Evolutionary conservation across 2,329 filamentous ascomycete genomes (phyloP).

Genomic region (Colletotrichum agaves): DNA sequence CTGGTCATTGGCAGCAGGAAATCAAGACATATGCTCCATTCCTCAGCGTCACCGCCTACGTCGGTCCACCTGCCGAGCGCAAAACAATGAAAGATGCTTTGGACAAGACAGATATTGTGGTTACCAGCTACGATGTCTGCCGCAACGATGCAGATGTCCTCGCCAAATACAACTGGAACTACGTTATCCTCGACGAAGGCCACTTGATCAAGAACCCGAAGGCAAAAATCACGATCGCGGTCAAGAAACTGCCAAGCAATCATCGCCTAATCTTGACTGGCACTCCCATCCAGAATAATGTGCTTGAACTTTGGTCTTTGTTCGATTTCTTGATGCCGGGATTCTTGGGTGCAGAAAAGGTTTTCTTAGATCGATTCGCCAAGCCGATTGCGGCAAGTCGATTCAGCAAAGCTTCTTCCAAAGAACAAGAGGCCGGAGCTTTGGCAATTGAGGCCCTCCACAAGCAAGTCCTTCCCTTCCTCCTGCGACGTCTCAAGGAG

Average conservation of each 20-base stretch:
- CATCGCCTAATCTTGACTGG: constrained; percentile 96
- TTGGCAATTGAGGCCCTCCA: constrained; percentile 97
- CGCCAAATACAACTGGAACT: constrained; percentile 90
- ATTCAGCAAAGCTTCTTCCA: constrained; percentile 96
- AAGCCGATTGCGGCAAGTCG: constrained; percentile 95
- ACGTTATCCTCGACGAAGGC: constrained; percentile 95
- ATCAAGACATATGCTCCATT: constrained; percentile 96
- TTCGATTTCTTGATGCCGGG: constrained; percentile 99
- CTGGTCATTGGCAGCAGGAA: constrained; percentile 98
- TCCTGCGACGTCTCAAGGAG: constrained; percentile 95
- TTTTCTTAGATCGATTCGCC: constrained; percentile 95
- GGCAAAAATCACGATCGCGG: constrained; percentile 92
- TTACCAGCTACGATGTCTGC: constrained; percentile 98
- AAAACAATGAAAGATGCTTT: constrained; percentile 76
- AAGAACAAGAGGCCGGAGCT: constrained; percentile 96
- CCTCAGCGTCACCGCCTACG: constrained; percentile 88
- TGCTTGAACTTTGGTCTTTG: constrained; percentile 94
- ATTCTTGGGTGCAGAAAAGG: constrained; percentile 92
- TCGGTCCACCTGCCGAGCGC: constrained; percentile 87
- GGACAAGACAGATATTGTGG: constrained; percentile 86
- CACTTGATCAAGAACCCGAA: constrained; percentile 99
- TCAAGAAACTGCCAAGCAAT: constrained; percentile 90
- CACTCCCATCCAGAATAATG: constrained; percentile 98
- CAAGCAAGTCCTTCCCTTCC: constrained; percentile 96
- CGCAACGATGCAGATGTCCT: constrained; percentile 93